Conservation (phyloP, 139 green algal genomes). For the Eudorina sp. region DNA sequence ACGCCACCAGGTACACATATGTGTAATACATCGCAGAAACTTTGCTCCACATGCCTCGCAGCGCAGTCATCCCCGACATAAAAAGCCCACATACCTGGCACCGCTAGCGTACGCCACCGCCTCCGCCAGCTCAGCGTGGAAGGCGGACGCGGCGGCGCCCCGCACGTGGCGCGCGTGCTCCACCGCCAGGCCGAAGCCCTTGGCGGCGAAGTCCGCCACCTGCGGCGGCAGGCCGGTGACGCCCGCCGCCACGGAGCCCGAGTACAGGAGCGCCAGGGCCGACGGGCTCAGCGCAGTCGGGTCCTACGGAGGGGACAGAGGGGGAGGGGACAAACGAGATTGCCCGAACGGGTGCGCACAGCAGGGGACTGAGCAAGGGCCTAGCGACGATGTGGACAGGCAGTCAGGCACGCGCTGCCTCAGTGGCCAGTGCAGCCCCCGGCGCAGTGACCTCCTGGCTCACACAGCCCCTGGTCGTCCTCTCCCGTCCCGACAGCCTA, state of each 20-base stretch:
- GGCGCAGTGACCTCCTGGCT: too few relatives aligned
- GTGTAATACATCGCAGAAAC: too few relatives aligned
- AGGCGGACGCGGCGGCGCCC: conserved; percentile 41
- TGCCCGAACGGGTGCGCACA: not conserved
- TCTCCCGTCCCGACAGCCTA: too few relatives aligned
- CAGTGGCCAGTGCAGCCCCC: not conserved
- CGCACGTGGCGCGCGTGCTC: conserved; percentile 44
- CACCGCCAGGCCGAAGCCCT: conserved; percentile 62
- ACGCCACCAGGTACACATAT: too few relatives aligned
- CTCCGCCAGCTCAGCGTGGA: conserved; percentile 60
- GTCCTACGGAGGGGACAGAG: conserved; percentile 38
- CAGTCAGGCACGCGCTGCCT: not conserved
- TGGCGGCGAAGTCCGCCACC: conserved; percentile 57
- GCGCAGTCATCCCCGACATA: not conserved
- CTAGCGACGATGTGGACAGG: not conserved
- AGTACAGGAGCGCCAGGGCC: conserved; percentile 39
- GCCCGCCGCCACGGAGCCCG: not conserved
- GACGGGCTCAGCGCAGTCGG: conserved; percentile 7
- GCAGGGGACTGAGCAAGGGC: not conserved
- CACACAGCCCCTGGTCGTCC: too few relatives aligned
- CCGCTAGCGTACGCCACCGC: conserved; percentile 61
- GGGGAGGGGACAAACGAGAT: not conserved
- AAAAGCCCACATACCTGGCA: conserved; percentile 49
- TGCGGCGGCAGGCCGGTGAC: conserved; percentile 11
- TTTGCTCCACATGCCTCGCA: too few relatives aligned